phyloP scores from a whole-genome alignment of 768 basidiomycete species.

The Mycena belliarum region DNA sequence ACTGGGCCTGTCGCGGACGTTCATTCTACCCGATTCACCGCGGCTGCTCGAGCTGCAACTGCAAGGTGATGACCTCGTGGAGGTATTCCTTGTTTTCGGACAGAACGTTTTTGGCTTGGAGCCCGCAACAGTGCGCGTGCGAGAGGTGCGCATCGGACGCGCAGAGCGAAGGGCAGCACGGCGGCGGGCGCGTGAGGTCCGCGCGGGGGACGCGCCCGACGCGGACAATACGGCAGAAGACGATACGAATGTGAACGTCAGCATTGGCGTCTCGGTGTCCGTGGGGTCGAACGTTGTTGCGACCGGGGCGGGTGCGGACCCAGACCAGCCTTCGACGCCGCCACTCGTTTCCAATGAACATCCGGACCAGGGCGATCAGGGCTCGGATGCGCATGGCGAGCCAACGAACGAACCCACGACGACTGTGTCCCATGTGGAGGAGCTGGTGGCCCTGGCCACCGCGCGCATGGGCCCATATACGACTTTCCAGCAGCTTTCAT shows the following conservation, averaged over 20 bases:
- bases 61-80: constrained; percentile 90
- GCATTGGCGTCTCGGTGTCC: constrained; percentile 60
- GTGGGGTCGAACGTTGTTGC: constrained; percentile 37
- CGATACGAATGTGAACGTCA: constrained; percentile 60
- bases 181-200: constrained; percentile 71
- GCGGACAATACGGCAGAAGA: constrained; percentile 54
- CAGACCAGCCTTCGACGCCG: constrained; percentile 34
- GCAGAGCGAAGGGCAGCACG: constrained; percentile 85
- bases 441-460: constrained; percentile 65
- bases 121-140: constrained; percentile 91
- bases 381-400: constrained; percentile 24
- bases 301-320: constrained; percentile 34
- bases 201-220: constrained; percentile 50
- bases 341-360: constrained; percentile 44
- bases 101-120: constrained; percentile 93
- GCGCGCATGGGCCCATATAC: constrained; percentile 83
- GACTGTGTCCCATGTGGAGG: constrained; percentile 56
- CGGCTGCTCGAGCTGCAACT: constrained; percentile 84
- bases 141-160: constrained; percentile 88
- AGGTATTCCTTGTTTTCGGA: constrained; percentile 87
- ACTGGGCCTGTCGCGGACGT: constrained; percentile 86
- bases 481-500: constrained; percentile 87
- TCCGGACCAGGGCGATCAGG: constrained; percentile 38
- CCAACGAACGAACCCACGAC: constrained; percentile 35
- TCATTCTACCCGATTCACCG: constrained; percentile 90